Percentiles rank a stretch among this genome's conserved stretches.
phyloP scores from a whole-genome alignment of 768 basidiomycete species.

The Podaxis mareebaensis region DNA sequence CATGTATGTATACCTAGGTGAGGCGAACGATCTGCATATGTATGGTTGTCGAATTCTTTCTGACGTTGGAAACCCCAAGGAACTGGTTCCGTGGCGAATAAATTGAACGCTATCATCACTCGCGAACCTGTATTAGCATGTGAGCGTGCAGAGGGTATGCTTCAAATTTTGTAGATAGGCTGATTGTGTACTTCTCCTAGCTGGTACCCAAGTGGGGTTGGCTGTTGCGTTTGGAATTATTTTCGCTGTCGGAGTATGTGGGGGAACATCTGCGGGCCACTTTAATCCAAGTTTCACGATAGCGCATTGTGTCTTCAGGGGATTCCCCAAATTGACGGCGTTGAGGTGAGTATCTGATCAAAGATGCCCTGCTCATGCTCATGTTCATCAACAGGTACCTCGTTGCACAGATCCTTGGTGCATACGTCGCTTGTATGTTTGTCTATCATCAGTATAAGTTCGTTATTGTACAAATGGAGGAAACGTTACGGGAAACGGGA shows the following conservation, averaged over 20 bases:
- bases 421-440: conserved; percentile 18
- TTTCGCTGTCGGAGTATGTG: conserved; percentile 16
- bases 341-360: conserved; percentile 11
- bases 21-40: neutral
- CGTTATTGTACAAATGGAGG: conserved; percentile 17
- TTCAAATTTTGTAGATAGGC: neutral
- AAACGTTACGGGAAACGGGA: conserved; percentile 6
- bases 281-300: conserved; percentile 20
- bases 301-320: conserved; percentile 15
- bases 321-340: conserved; percentile 18
- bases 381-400: conserved; percentile 17
- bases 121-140: neutral
- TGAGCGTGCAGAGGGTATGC: neutral
- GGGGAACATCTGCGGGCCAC: conserved; percentile 19
- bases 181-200: neutral
- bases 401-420: conserved; percentile 22
- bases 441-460: conserved; percentile 19
- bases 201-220: conserved; percentile 3
- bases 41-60: neutral
- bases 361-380: neutral
- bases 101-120: neutral
- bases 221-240: conserved; percentile 19
- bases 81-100: neutral
- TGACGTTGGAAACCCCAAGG: neutral
- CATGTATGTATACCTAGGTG: conserved; percentile 2